Percentiles rank a stretch among this genome's conserved stretches.
Evolutionary conservation across 2,329 filamentous ascomycete species (phyloP).

Genomic region (Ceratocystis alfenasii): DNA sequence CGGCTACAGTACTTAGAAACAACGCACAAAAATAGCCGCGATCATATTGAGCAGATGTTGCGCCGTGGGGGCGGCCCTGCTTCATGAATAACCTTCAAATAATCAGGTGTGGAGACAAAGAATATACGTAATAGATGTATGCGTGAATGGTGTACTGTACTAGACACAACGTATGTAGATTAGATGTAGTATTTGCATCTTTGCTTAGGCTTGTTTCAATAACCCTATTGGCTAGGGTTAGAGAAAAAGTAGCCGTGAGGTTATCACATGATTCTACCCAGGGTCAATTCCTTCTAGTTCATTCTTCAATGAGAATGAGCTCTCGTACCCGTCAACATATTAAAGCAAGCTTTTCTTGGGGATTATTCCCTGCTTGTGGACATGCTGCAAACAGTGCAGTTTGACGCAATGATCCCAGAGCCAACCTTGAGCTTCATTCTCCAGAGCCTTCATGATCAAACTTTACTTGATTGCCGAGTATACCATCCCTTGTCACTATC

Average conservation of each 20-base stretch:
- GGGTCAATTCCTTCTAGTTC: background rate
- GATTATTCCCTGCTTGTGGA: background rate
- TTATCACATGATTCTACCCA: background rate
- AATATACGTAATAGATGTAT: background rate
- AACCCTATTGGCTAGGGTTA: background rate
- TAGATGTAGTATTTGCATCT: background rate
- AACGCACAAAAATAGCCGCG: conserved; percentile 84
- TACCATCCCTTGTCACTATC: conserved; percentile 53
- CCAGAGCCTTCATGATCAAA: conserved; percentile 70
- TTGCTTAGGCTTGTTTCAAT: background rate
- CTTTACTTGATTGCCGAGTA: conserved; percentile 65
- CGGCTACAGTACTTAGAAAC: conserved; percentile 87
- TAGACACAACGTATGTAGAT: too few species aligned
- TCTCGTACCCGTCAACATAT: background rate
- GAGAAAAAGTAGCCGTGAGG: background rate
- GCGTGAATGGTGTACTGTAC: background rate
- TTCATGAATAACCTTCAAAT: background rate
- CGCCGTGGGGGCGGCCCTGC: conserved; percentile 29
- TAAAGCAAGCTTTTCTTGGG: background rate
- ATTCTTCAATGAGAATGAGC: background rate
- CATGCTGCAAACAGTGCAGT: background rate
- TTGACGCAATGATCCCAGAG: conserved; percentile 14
- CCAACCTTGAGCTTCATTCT: conserved; percentile 38
- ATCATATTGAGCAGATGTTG: conserved; percentile 83
- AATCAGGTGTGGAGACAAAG: background rate